Evolutionary conservation across 2,329 filamentous ascomycete species (phyloP).

Genomic region (Colletotrichum graminicola): DNA sequence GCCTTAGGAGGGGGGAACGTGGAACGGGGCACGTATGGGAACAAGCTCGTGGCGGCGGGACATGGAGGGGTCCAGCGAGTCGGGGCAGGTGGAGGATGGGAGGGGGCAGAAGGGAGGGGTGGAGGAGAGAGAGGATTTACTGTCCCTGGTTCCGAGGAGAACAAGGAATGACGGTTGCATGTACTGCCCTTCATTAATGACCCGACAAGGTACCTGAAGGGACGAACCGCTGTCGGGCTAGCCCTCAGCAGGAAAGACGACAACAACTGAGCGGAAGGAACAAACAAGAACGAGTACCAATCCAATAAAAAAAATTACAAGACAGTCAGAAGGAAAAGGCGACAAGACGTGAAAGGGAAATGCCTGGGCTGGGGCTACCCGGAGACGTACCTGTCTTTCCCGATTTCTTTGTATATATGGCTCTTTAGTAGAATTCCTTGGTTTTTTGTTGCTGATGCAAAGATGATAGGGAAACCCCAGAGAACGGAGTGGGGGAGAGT

Average conservation of each 20-base stretch:
- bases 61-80: constrained; percentile 23
- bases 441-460: constrained; percentile 13
- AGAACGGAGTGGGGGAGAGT: neutral
- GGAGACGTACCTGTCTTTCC: constrained; percentile 8
- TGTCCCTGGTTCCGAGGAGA: neutral
- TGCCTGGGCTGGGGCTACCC: no score
- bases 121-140: neutral
- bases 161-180: constrained; percentile 3
- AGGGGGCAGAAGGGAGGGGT: neutral
- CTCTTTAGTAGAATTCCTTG: constrained; percentile 9
- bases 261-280: neutral
- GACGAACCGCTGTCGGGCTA: constrained; percentile 2
- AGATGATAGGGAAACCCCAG: constrained; percentile 14
- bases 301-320: neutral
- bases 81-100: constrained; percentile 17
- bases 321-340: neutral
- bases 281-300: neutral
- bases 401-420: neutral
- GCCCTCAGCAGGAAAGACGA: neutral
- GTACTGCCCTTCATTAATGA: constrained; percentile 1
- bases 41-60: constrained; percentile 27
- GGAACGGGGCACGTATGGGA: constrained; percentile 12
- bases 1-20: neutral
- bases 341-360: neutral
- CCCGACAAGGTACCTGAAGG: constrained; percentile 7